Evolutionary conservation across 1,139 yeast genomes (phyloP).

Genomic region (Suhomyces yuchorum): DNA sequence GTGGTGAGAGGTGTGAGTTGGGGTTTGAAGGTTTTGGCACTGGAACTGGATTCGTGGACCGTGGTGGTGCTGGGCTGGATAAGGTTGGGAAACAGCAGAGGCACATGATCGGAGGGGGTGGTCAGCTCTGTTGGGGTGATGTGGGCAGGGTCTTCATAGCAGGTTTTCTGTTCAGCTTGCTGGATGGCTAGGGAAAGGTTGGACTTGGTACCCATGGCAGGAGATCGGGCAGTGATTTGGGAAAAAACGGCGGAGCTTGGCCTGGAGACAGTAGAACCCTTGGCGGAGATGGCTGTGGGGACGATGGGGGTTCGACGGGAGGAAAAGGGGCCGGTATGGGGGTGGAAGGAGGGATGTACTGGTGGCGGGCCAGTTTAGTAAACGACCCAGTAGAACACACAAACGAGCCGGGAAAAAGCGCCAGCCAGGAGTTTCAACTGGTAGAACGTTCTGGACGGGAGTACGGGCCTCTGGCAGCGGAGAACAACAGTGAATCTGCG

Average conservation of each 20-base stretch:
- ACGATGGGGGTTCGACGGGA: background rate
- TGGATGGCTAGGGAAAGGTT: constrained; percentile 50
- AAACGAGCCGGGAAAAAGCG: background rate
- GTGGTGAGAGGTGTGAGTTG: constrained; percentile 42
- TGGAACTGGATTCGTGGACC: constrained; percentile 24
- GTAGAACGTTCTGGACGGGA: background rate
- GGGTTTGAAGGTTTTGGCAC: constrained; percentile 38
- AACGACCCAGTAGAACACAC: background rate
- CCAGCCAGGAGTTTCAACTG: background rate
- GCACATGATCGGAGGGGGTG: constrained; percentile 1
- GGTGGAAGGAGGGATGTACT: background rate
- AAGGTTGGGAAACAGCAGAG: constrained; percentile 16
- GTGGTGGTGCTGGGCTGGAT: constrained; percentile 20
- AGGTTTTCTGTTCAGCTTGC: constrained; percentile 35
- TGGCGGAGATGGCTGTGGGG: background rate
- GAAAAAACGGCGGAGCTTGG: background rate
- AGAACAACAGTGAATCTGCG: background rate
- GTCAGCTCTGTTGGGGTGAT: background rate
- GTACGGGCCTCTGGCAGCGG: background rate
- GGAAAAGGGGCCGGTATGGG: background rate
- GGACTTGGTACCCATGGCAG: constrained; percentile 27
- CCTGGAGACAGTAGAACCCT: background rate
- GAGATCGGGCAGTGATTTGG: background rate
- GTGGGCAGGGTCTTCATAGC: constrained; percentile 5
- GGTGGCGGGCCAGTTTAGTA: background rate